Evolutionary conservation across 1,284 basidiomycete species (phyloP).

Genomic region (Papiliotrema nemorosa): DNA sequence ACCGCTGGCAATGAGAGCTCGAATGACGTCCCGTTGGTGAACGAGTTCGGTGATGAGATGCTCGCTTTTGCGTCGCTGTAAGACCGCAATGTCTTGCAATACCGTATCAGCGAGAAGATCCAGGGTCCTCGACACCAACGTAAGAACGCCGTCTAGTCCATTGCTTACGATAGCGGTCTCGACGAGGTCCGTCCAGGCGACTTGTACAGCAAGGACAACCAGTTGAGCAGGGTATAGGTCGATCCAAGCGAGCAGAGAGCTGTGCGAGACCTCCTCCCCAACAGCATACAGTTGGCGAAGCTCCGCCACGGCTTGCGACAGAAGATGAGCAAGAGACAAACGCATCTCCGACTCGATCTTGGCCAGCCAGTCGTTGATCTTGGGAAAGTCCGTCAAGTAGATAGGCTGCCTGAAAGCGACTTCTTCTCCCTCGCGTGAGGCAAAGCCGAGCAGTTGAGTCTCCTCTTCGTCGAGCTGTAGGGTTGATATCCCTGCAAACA

Average conservation of each 20-base stretch:
- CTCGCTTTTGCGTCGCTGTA: constrained; percentile 94
- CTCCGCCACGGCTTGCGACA: constrained; percentile 41
- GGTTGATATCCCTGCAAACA: constrained; percentile 97
- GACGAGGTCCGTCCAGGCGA: constrained; percentile 86
- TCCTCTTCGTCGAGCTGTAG: constrained; percentile 84
- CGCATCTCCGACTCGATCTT: constrained; percentile 93
- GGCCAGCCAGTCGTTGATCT: constrained; percentile 98
- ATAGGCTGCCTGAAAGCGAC: constrained; percentile 81
- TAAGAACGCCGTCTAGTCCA: constrained; percentile 61
- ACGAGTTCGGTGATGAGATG: constrained; percentile 98
- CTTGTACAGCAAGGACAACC: constrained; percentile 88
- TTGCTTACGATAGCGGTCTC: constrained; percentile 66
- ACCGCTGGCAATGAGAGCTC: constrained; percentile 68
- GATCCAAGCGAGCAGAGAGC: constrained; percentile 82
- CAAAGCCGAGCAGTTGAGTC: constrained; percentile 70
- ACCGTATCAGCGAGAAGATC: constrained; percentile 95
- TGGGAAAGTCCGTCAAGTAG: constrained; percentile 83
- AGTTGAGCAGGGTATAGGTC: constrained; percentile 92
- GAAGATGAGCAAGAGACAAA: constrained; percentile 66
- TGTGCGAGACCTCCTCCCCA: constrained; percentile 50
- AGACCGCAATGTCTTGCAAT: constrained; percentile 77
- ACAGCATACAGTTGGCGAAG: constrained; percentile 70
- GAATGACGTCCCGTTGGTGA: constrained; percentile 92
- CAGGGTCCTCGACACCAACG: constrained; percentile 74
- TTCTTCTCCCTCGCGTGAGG: constrained; percentile 91